Base-by-base conservation (phyloP, 805 yeast species). In the Cyberlindnera japonica region DNA sequence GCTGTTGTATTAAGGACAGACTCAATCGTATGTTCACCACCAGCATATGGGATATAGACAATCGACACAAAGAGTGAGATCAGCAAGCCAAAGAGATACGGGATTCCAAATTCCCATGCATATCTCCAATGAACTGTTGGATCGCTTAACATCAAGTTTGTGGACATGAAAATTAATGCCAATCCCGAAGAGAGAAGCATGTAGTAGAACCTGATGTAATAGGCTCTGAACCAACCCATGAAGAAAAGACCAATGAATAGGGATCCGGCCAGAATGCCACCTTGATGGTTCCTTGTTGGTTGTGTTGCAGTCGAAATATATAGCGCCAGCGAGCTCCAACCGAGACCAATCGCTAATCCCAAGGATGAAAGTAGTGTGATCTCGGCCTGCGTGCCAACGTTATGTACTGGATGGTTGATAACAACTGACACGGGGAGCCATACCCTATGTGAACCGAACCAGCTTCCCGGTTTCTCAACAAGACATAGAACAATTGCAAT, bases 331-430 rank as follows among this genome's bases (percentile, higher is more conserved):
- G 71, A 53, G 2, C 71, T 61, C 72, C 75, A 70, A 0, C 69
- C 77, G 29, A 70, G 43, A 3, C 71, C 77, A 4, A 71, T 38
- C 1, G 63, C 59, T 1, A 60, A 54, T 1, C 78, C 78, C 0
- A 63, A 1, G 3, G 68, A 51, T 0, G 77, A 67, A 12, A 56
- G 56, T 3, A 66, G 2, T 0, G 74, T 63, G 40, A 72, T 64
- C 49, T 73, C 78, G 3, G 71, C 12, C 50, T 74, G 79, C 1
- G 71, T 62, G 10, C 78, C 77, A 6, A 69, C 37, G 5, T 66
- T 59, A 39, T 74, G 66, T 2, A 64, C 71, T 0, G 78, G 75
- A 51, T 74, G 79, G 38, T 69, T 71, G 10, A 72, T 48, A 5
- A 74, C 25, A 0, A 63, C 62, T 0, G 75, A 68, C 2, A 73